Conservation (phyloP, 2,329 filamentous ascomycete species). For the Sarocladium oryzae region DNA sequence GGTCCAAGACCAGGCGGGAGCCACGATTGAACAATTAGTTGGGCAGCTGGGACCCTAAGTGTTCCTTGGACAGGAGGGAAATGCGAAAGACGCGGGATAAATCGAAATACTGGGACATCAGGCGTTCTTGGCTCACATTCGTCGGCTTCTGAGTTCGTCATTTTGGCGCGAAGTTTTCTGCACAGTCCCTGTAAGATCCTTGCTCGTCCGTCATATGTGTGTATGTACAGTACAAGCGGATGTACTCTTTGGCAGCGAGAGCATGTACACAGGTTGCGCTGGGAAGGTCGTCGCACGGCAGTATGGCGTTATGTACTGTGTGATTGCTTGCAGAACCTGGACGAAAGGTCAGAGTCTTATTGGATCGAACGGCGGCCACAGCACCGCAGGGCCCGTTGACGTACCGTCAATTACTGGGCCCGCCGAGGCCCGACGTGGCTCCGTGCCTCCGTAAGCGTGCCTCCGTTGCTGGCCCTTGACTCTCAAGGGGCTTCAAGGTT, state of each 20-base stretch:
- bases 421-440: constrained; percentile 10
- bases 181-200: constrained; percentile 6
- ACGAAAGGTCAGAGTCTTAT: constrained; percentile 9
- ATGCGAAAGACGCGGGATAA: constrained; percentile 6
- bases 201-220: not conserved
- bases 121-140: constrained; percentile 8
- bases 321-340: constrained; percentile 6
- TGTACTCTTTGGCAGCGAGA: not conserved
- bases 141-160: constrained; percentile 9
- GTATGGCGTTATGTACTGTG: constrained; percentile 8
- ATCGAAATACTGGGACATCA: constrained; percentile 4
- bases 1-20: constrained; percentile 2
- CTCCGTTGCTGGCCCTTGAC: constrained; percentile 8
- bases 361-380: constrained; percentile 7
- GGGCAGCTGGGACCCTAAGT: constrained; percentile 3
- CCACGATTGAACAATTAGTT: not conserved
- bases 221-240: not conserved
- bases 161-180: constrained; percentile 9
- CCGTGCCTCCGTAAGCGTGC: constrained; percentile 9
- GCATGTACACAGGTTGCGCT: not conserved
- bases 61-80: not conserved
- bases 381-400: constrained; percentile 9
- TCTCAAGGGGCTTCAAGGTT: constrained; percentile 3
- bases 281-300: constrained; percentile 3
- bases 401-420: constrained; percentile 10